Percentiles rank a stretch among this genome's conserved stretches.
Conservation (phyloP, 768 basidiomycete species). For the Lactarius vividus region DNA sequence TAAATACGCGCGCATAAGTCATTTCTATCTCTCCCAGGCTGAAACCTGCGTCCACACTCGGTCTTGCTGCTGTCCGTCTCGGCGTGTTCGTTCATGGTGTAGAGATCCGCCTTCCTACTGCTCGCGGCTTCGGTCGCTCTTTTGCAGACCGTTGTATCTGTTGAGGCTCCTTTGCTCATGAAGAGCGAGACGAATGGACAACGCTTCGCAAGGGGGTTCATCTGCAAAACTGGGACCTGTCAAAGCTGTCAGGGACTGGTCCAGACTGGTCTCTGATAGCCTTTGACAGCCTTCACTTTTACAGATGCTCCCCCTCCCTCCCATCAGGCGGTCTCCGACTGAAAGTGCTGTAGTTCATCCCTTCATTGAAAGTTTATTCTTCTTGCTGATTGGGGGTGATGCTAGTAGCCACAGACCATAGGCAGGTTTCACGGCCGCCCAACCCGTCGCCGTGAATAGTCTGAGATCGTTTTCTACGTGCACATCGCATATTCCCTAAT, state of each 20-base stretch:
- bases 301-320: constrained; percentile 6
- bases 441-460: not conserved
- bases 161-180: not conserved
- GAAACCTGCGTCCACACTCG: not conserved
- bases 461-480: not conserved
- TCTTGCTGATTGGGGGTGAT: not conserved
- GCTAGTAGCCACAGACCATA: not conserved
- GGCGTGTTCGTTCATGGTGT: not conserved
- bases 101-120: not conserved
- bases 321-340: not conserved
- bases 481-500: not conserved
- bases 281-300: too few relatives aligned
- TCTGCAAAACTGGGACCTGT: too few relatives aligned
- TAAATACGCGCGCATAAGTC: too few relatives aligned
- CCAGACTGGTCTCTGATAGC: too few relatives aligned
- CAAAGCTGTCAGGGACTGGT: too few relatives aligned
- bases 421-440: too few relatives aligned
- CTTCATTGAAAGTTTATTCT: not conserved
- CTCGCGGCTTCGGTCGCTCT: not conserved
- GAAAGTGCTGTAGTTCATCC: not conserved
- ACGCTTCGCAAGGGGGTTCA: constrained; percentile 8
- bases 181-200: constrained; percentile 12
- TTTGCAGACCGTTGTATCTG: not conserved
- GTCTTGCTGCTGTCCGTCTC: not conserved
- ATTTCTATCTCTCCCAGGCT: too few relatives aligned